Conservation (phyloP, 306 rosid species). For the Cicer arietinum region DNA sequence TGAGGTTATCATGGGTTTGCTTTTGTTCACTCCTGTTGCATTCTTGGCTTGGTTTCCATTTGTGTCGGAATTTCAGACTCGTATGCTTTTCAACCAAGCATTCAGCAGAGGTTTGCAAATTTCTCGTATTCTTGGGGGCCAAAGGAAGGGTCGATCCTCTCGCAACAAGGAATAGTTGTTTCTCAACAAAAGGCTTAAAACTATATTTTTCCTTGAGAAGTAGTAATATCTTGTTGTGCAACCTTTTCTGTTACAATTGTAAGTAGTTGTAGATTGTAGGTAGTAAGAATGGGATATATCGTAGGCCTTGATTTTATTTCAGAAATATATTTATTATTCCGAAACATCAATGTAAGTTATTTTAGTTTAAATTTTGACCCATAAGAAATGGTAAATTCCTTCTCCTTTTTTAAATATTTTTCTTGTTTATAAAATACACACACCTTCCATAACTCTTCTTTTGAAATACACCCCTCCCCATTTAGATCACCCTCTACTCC, state of each 20-base stretch:
- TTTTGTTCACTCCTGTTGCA: slow-evolving; percentile 87
- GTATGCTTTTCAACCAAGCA: slow-evolving; percentile 95
- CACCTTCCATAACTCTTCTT: no score
- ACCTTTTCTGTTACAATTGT: background rate
- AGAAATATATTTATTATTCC: no score
- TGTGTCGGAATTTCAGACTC: slow-evolving; percentile 94
- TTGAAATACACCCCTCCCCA: no score
- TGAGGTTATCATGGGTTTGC: slow-evolving; percentile 85
- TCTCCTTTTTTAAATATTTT: no score
- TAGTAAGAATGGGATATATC: no score
- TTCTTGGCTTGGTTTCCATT: slow-evolving; percentile 97
- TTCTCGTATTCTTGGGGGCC: slow-evolving; percentile 96
- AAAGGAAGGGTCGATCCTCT: slow-evolving; percentile 79
- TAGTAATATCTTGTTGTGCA: background rate
- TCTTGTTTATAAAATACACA: no score
- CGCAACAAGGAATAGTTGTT: slow-evolving; percentile 73
- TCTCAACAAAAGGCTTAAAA: background rate
- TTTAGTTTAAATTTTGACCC: no score
- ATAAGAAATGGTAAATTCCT: no score
- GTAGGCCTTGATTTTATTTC: no score
- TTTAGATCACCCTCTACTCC: no score
- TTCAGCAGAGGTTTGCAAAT: slow-evolving; percentile 93
- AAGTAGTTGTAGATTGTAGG: slow-evolving; percentile 27
- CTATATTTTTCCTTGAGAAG: slow-evolving; percentile 1
- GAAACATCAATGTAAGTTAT: no score